Base-by-base conservation (phyloP, 768 basidiomycete species). In the Ramaria sp. region DNA sequence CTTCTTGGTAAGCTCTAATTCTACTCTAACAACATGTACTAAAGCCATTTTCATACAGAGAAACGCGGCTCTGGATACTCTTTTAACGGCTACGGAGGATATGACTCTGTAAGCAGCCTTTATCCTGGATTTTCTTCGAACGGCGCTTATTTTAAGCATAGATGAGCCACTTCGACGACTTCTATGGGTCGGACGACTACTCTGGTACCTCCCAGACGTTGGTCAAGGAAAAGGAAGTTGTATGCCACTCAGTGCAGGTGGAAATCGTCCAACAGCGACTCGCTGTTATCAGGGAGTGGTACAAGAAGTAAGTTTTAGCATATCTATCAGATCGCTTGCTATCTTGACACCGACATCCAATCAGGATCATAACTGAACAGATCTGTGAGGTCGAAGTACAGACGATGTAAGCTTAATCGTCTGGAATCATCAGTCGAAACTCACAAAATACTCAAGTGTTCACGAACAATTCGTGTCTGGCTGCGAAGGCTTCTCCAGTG, bases 141-240 rank as follows among this genome's bases (percentile, higher is more conserved):
- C 16, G 36, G 15, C 18, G 36, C 20, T 37, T 9, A 34, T 7
- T 8, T n/a, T 50, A 1, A 50, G 8, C 24, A 18, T 34, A 50
- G 47, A 48, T 56, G 47, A 50, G 20, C 30, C 18, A 49, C 22
- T 56, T 56, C 48, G 55, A 56, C 48, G n/a, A 56, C 32, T 56
- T 56, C 48, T 56, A 49, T 48, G 55, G 55, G 28, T 36, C 37
- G 10, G 27, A 25, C 12, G 38, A 56, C 55, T 56, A 50, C 30
- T 49, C 39, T 25, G 45, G 55, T 37, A 37, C 25, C 4, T 50
- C 47, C 37, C 47, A 49, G 47, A 49, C 27, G 15, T 24, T 55
- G 44, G 43, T 48, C 30, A 18, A 56, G 48, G 20, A 50, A 16
- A 32, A 56, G 38, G 34, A 49, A n/a, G 38, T 56, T 20, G 48